Conservation (phyloP, 2,329 filamentous ascomycete species). For the Apiospora aurea region DNA sequence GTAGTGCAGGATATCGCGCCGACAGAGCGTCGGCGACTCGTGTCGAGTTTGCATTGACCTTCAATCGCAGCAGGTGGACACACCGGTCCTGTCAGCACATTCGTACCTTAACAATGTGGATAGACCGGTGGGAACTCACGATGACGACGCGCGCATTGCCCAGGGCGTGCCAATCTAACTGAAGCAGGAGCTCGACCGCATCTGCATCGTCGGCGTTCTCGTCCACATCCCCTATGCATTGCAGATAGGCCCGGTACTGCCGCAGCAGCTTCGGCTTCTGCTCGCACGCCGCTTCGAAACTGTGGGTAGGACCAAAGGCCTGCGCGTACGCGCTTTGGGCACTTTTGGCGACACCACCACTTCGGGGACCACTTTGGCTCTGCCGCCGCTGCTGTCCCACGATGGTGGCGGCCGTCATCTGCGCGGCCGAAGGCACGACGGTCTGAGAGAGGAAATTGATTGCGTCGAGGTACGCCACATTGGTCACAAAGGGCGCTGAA, state of each 20-base stretch:
- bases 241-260: conserved; percentile 20
- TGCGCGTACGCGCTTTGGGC: neutral
- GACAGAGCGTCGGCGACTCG: too few relatives aligned
- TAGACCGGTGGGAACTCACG: neutral
- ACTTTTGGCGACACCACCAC: too few relatives aligned
- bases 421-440: conserved; percentile 44
- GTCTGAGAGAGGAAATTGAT: conserved; percentile 47
- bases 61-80: too few relatives aligned
- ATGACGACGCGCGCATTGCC: conserved; percentile 22
- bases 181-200: neutral
- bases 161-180: conserved; percentile 10
- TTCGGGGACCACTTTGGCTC: neutral
- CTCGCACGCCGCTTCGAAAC: conserved; percentile 10
- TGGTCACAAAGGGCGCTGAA: conserved; percentile 46
- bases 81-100: too few relatives aligned
- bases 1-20: too few relatives aligned
- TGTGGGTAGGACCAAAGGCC: conserved; percentile 1
- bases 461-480: conserved; percentile 45
- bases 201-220: neutral
- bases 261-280: neutral
- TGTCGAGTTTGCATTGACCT: too few relatives aligned
- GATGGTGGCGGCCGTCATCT: conserved; percentile 40
- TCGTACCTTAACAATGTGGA: too few relatives aligned
- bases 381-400: neutral
- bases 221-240: neutral